Conservation (phyloP, 2,329 filamentous ascomycete genomes). For the Cercospora nicotianae region DNA sequence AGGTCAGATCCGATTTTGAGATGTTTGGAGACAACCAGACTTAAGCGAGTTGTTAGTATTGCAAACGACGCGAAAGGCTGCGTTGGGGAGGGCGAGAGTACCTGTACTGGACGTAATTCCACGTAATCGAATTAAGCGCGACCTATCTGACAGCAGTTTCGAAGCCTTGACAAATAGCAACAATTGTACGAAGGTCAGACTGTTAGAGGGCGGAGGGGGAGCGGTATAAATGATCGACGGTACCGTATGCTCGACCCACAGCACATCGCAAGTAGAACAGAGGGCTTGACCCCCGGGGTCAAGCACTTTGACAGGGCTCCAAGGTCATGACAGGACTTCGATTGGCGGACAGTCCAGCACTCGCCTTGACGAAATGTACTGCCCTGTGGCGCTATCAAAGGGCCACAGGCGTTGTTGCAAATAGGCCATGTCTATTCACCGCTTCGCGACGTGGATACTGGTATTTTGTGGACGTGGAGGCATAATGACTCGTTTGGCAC, state of each 20-base stretch:
- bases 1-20: not conserved
- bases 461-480: not conserved
- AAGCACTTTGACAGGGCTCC: not conserved
- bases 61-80: not conserved
- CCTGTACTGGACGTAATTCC: not conserved
- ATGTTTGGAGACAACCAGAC: not conserved
- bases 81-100: not conserved
- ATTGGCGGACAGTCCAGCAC: not conserved
- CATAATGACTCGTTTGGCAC: not conserved
- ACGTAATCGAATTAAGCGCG: not conserved
- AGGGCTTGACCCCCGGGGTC: not conserved
- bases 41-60: not conserved
- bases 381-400: not conserved
- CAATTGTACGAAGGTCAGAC: not conserved
- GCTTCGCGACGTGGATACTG: not conserved
- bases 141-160: not conserved
- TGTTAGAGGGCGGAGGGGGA: not conserved
- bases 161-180: not conserved
- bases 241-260: not conserved
- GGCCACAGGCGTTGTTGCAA: not conserved
- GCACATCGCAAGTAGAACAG: slow-evolving; percentile 1
- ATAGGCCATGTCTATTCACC: not conserved
- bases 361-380: too few relatives aligned
- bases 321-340: not conserved
- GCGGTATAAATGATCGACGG: not conserved